Evolutionary conservation across 208 protist genomes (phyloP), one percentile per base, ranked within the genome.

Genomic region (Leishmania tarentolae): DNA sequence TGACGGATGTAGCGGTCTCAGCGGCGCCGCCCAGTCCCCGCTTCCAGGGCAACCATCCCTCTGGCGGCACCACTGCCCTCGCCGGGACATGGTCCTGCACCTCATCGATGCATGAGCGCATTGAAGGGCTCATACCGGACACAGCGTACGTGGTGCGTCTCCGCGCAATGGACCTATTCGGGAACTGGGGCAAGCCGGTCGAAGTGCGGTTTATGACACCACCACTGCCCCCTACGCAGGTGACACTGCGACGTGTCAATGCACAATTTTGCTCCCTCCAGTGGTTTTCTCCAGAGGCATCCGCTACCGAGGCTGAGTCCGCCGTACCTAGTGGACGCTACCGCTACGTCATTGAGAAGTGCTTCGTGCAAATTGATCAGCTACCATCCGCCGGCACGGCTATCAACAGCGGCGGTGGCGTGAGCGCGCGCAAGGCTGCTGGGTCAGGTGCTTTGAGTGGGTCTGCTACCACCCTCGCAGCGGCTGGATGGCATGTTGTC

Each of bases 261-360:
- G 88, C 89, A 8, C 93, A 96, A 79, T 93, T 88, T 78, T 92
- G 92, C 80, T 83, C 91, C 8, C 81, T 98, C 52, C 92, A 96
- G 85, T 98, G 96, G 94, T 68, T 86, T 68, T 69, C 90, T 21
- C 92, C 90, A 17, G 63, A 28, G 35, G 46, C 57, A 1, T 9
- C 68, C 24, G 68, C 57, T 44, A 71, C 35, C 24, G 68, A 47
- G 2, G 46, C n/a, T 1, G 59, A 59, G 17, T 3, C 35, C 7
- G 46, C 57, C 57, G 47, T 28, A 13, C 53, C 40, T 19, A 47
- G 76, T 4, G 66, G 74, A 21, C 65, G 76, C 66, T 98, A 98
- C 85, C 86, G 87, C 75, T 97, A 97, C 80, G 76, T 92, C 35
- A 89, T 98, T 21, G 93, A 98, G 79, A 92, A 98, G 86, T 73